phyloP scores from a whole-genome alignment of 108 stramenopile species.

The Cyclotella choctawhatcheeana region DNA sequence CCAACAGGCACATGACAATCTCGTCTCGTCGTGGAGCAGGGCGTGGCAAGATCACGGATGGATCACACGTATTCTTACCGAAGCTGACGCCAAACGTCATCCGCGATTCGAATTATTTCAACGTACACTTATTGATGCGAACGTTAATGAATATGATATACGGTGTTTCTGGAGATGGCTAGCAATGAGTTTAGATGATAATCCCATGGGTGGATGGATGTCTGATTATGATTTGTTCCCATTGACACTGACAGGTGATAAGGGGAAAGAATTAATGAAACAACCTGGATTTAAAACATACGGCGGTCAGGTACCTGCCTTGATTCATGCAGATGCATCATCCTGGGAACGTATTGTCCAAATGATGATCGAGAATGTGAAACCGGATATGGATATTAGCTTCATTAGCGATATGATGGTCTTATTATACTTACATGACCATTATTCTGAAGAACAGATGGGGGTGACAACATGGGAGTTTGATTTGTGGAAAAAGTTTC shows the following conservation, averaged over 20 bases:
- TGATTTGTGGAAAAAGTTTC: not conserved
- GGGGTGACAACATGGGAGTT: slow-evolving; percentile 2
- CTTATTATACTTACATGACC: not conserved
- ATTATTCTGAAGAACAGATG: slow-evolving; percentile 6
- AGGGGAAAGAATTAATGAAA: slow-evolving; percentile 4
- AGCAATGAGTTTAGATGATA: slow-evolving; percentile 10
- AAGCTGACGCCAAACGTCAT: not conserved
- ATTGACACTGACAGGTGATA: slow-evolving; percentile 11
- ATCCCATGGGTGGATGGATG: slow-evolving; percentile 22
- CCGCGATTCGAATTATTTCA: not conserved
- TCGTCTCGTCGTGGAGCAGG: not conserved
- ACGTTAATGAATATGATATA: slow-evolving; percentile 6
- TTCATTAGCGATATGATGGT: slow-evolving; percentile 12
- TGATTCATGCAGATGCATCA: slow-evolving; percentile 13
- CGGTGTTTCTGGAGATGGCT: slow-evolving; percentile 33
- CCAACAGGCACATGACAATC: not conserved
- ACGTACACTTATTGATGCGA: not conserved
- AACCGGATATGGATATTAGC: not conserved
- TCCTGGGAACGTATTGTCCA: slow-evolving; percentile 11
- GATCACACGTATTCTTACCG: not conserved
- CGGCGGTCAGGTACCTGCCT: slow-evolving; percentile 7
- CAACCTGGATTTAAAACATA: slow-evolving; percentile 17
- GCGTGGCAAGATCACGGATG: not conserved
- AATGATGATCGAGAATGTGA: slow-evolving; percentile 20
- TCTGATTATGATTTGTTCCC: slow-evolving; percentile 29